Conservation (phyloP, 2,329 filamentous ascomycete species). For the Sporothrix pseudoabietina region DNA sequence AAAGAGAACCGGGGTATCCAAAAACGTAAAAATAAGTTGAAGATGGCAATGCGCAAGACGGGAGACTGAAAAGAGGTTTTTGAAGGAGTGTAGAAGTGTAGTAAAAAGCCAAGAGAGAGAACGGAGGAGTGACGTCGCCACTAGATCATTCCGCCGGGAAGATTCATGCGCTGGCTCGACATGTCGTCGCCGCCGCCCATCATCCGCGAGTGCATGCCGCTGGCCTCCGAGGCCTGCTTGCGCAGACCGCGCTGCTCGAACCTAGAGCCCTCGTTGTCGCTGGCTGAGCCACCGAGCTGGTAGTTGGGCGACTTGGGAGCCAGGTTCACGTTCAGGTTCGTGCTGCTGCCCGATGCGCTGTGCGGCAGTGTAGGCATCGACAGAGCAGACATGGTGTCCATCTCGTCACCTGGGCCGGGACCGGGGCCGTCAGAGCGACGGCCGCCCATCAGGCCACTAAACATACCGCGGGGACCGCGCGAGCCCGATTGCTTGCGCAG, state of each 20-base stretch:
- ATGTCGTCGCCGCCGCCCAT: conserved; percentile 31
- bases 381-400: conserved; percentile 34
- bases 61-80: not conserved
- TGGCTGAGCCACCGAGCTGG: conserved; percentile 37
- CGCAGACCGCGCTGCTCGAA: conserved; percentile 47
- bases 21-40: conserved; percentile 4
- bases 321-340: conserved; percentile 22
- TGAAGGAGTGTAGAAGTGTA: conserved; percentile 4
- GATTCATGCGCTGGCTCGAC: conserved; percentile 37
- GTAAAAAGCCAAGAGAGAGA: not conserved
- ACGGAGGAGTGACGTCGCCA: not conserved
- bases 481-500: conserved; percentile 49
- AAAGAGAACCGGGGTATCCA: conserved; percentile 25
- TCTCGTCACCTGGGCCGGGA: conserved; percentile 40
- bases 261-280: conserved; percentile 48
- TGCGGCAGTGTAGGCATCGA: conserved; percentile 42
- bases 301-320: conserved; percentile 32
- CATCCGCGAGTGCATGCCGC: conserved; percentile 33
- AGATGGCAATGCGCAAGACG: conserved; percentile 10
- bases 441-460: conserved; percentile 44
- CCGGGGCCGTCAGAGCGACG: conserved; percentile 31
- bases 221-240: conserved; percentile 49
- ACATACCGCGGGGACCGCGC: conserved; percentile 44
- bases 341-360: conserved; percentile 30
- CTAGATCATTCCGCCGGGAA: conserved; percentile 44